These are phyloP conservation scores for Alternaria gaisen DNA, from an alignment of 2,329 filamentous ascomycete species.

Conservation along the genomic window DNA sequence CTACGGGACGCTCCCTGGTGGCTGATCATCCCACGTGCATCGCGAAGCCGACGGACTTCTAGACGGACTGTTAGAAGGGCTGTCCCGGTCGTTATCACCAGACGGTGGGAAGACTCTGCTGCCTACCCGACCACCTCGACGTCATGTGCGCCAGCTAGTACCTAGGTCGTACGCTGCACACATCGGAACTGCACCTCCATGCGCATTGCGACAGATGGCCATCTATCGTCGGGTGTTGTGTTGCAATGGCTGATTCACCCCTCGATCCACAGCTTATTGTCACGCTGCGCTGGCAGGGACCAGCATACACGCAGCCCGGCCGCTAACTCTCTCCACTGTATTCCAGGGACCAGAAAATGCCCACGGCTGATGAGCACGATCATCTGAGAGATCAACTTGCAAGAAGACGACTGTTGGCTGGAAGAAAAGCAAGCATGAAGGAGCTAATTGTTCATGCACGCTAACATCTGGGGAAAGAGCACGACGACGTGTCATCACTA, in stretches of 20 bases:
- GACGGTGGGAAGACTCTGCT: constrained; percentile 22
- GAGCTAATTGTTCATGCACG: constrained; percentile 1
- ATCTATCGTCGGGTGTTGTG: constrained; percentile 2
- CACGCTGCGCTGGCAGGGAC: constrained; percentile 24
- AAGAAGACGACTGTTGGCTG: not conserved
- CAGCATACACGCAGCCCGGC: constrained; percentile 22
- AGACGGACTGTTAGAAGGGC: constrained; percentile 11
- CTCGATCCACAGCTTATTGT: not conserved
- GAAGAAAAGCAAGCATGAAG: not conserved
- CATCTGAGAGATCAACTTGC: constrained; percentile 1
- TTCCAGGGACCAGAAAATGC: constrained; percentile 7
- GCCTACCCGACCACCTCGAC: constrained; percentile 13
- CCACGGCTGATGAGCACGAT: constrained; percentile 14
- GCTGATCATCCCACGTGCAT: constrained; percentile 32
- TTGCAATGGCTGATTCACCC: constrained; percentile 2
- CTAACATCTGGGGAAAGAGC: constrained; percentile 1
- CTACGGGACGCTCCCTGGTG: constrained; percentile 26
- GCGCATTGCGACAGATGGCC: constrained; percentile 4
- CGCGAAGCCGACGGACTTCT: constrained; percentile 4
- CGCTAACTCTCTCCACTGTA: constrained; percentile 22
- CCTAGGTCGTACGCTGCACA: constrained; percentile 8
- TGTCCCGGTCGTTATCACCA: constrained; percentile 27
- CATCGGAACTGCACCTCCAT: constrained; percentile 12
- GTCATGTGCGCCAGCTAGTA: constrained; percentile 21
- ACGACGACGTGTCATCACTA: not conserved